phyloP scores from a whole-genome alignment of 2,329 filamentous ascomycete species.

The Sphaerulina musiva region DNA sequence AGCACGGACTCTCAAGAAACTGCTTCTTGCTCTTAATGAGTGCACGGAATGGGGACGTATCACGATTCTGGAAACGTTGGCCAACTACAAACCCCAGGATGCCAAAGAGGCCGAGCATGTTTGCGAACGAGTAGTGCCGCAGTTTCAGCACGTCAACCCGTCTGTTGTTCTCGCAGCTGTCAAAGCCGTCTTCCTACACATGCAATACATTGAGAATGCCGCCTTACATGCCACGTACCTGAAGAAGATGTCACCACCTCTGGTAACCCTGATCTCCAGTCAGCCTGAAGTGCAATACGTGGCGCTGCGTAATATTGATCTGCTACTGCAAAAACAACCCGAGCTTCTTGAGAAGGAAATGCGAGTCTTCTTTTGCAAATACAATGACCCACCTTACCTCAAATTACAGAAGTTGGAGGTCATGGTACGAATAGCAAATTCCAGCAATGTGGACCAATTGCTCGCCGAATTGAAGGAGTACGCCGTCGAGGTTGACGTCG shows the following conservation, averaged over 20 bases:
- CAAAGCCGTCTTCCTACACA: conserved; percentile 95
- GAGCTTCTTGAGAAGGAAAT: conserved; percentile 97
- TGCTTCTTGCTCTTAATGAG: conserved; percentile 92
- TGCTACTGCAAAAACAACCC: conserved; percentile 89
- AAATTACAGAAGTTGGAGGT: conserved; percentile 98
- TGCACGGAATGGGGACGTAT: conserved; percentile 98
- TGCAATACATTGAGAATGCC: conserved; percentile 66
- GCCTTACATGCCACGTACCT: conserved; percentile 79
- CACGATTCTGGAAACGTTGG: conserved; percentile 82
- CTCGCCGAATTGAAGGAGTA: conserved; percentile 95
- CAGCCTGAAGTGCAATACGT: conserved; percentile 97
- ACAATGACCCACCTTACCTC: conserved; percentile 95
- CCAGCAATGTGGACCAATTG: conserved; percentile 90
- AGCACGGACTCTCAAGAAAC: conserved; percentile 79
- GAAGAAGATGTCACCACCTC: conserved; percentile 96
- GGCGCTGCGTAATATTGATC: conserved; percentile 88
- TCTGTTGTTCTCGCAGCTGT: conserved; percentile 96
- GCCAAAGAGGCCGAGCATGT: conserved; percentile 97
- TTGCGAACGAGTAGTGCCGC: conserved; percentile 88
- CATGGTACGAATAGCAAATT: conserved; percentile 98
- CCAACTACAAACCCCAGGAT: conserved; percentile 80
- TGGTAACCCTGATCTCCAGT: conserved; percentile 92
- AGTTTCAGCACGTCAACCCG: conserved; percentile 97
- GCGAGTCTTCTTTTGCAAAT: conserved; percentile 99
- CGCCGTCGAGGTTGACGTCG: conserved; percentile 96